Base-by-base conservation (phyloP, 1,284 basidiomycete species). In the Malassezia sp. region DNA sequence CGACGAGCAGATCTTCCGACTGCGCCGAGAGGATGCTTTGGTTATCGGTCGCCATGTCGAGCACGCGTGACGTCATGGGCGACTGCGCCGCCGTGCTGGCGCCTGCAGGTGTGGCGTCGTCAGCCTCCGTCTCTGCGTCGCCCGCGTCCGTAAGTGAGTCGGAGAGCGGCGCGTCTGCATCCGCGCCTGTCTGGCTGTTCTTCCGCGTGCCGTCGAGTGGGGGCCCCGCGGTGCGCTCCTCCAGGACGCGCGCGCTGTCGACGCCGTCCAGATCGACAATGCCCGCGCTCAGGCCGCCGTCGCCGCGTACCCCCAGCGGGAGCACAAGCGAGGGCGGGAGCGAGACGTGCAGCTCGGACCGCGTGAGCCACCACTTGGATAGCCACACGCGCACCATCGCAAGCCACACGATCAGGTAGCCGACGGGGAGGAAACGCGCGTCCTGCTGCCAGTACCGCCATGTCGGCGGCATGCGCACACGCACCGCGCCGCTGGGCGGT, bases 321-420 rank as follows among this genome's bases (percentile, higher is more conserved):
- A 45, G 21, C 6, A 50, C 37, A 12, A 50, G 33, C 18, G 48
- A 34, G 8, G 27, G 11, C 0, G 48, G 48, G 24, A 50, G 15
- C 4, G 28, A 36, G 20, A 50, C 36, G 12, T 42, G 48, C 11
- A 50, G 48, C 43, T 50, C 42, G 4, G 48, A 38, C 8, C 42
- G 42, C 4, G 45, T 22, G n/a, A 50, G 42, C 48, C 48, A 50
- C 48, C 48, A 50, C 24, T 50, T 37, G 7, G 42, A 26, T 27
- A 50, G 42, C 48, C 48, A 50, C 24, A 45, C 38, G 7, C 48
- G 48, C 12, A 50, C 5, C n/a, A 15, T 26, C 2, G 48, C 48
- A 5, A 35, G 12, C 15, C 18, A n/a, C 17, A 50, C 38, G 11
- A 50, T 32, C 14, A 35, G 10, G 30, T 40, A 45, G 14, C 48